These are phyloP conservation scores for Talaromyces piceae DNA, from an alignment of 2,329 filamentous ascomycete species.

Conservation along the genomic window DNA sequence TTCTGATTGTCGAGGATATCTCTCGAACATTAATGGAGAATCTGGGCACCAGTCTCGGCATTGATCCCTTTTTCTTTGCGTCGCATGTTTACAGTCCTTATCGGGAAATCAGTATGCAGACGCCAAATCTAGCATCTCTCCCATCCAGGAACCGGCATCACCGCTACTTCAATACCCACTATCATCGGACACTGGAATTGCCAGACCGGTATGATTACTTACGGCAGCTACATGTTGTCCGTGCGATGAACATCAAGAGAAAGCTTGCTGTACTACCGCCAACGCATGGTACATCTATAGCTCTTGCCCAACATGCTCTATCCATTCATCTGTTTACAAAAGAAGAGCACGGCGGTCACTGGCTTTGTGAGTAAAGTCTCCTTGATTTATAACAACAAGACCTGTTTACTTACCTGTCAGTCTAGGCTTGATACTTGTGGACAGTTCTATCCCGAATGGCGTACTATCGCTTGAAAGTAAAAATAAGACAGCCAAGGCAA, in stretches of 20 bases:
- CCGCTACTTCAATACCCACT: neutral
- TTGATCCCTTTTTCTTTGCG: slow-evolving; percentile 5
- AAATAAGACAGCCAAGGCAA: neutral
- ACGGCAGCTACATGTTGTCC: neutral
- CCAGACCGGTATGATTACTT: neutral
- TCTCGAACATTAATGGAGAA: neutral
- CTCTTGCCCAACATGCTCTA: neutral
- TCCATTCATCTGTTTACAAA: neutral
- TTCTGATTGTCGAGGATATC: slow-evolving; percentile 3
- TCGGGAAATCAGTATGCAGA: neutral
- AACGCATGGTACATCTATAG: neutral
- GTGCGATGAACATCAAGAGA: neutral
- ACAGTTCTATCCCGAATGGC: neutral
- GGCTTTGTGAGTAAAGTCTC: neutral
- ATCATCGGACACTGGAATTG: neutral
- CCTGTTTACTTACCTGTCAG: neutral
- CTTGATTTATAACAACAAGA: too few species aligned
- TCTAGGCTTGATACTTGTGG: slow-evolving; percentile 2
- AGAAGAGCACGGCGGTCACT: neutral
- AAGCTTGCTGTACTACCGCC: neutral
- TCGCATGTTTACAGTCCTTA: neutral
- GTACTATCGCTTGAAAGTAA: neutral
- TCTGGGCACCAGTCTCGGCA: slow-evolving; percentile 1
- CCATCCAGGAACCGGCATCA: neutral
- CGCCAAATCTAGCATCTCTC: neutral